Evolutionary conservation across 2,329 filamentous ascomycete species (phyloP).

Genomic region (Claviceps arundinis): DNA sequence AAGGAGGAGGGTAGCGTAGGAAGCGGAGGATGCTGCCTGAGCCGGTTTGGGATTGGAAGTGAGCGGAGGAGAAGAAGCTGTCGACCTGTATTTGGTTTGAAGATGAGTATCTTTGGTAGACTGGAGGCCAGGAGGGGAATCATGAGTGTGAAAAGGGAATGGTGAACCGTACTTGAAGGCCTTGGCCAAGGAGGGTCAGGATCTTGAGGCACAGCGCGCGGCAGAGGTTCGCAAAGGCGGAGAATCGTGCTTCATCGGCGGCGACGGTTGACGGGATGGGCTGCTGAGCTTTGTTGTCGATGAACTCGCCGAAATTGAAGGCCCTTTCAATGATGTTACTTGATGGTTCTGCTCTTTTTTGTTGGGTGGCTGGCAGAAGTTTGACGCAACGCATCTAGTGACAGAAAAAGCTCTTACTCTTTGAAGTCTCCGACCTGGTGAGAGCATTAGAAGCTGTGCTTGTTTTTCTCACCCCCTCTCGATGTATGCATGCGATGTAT

Average conservation of each 20-base stretch:
- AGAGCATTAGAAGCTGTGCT: neutral
- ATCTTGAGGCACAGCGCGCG: slow-evolving; percentile 59
- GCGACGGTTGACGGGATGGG: slow-evolving; percentile 55
- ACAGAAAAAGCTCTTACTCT: slow-evolving; percentile 41
- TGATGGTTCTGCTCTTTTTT: neutral
- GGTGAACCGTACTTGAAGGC: slow-evolving; percentile 44
- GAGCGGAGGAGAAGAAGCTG: slow-evolving; percentile 42
- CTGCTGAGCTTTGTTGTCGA: slow-evolving; percentile 56
- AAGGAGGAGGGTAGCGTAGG: slow-evolving; percentile 55
- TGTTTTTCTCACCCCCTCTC: neutral
- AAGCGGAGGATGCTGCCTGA: slow-evolving; percentile 53
- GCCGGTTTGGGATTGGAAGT: slow-evolving; percentile 28
- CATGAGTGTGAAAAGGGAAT: no score
- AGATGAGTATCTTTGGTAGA: no score
- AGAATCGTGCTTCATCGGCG: slow-evolving; percentile 46
- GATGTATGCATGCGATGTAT: no score
- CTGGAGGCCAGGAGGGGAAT: no score
- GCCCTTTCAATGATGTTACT: slow-evolving; percentile 38
- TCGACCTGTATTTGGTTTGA: slow-evolving; percentile 20
- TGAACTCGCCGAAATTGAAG: slow-evolving; percentile 82
- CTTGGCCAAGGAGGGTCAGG: slow-evolving; percentile 64
- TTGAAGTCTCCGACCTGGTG: slow-evolving; percentile 68
- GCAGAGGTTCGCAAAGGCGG: slow-evolving; percentile 56
- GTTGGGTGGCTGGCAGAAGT: no score
- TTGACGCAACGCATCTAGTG: no score